phyloP scores from a whole-genome alignment of 345 rosid species.

The Arabidopsis arenosa region DNA sequence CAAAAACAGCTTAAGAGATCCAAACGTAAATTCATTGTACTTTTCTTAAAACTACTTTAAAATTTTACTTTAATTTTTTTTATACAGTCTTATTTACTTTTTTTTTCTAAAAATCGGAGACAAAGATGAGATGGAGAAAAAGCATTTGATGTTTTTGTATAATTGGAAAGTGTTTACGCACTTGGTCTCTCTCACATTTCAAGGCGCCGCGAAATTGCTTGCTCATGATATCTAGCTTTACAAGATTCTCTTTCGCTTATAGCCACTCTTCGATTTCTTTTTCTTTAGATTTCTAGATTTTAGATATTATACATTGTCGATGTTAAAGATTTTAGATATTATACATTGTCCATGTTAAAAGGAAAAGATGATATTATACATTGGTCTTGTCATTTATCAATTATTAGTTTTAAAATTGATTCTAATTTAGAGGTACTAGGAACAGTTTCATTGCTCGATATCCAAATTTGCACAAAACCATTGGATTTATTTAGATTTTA shows the following conservation, averaged over 20 bases:
- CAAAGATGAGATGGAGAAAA: conserved; percentile 3
- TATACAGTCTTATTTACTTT: neutral
- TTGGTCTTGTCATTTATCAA: conserved; percentile 13
- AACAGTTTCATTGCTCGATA: neutral
- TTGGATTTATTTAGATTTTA: neutral
- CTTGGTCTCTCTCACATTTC: conserved; percentile 25
- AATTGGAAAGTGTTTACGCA: conserved; percentile 20
- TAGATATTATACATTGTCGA: neutral
- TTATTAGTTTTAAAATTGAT: conserved; percentile 1
- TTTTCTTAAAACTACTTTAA: neutral
- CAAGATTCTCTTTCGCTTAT: conserved; percentile 25
- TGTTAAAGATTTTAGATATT: neutral
- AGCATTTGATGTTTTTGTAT: conserved; percentile 22
- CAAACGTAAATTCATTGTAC: conserved; percentile 32
- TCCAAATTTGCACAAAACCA: neutral
- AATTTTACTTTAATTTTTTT: neutral
- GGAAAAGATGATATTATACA: neutral
- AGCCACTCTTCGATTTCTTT: neutral
- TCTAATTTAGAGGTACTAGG: neutral
- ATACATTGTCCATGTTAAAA: neutral
- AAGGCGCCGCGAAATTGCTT: conserved; percentile 37
- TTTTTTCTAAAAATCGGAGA: neutral
- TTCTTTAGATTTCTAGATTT: neutral
- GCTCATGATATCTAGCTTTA: conserved; percentile 14
- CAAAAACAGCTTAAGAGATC: conserved; percentile 13